These are phyloP conservation scores for Cryptosporidium baileyi DNA, from an alignment of 169 alveolate species.

Conservation along the genomic window DNA sequence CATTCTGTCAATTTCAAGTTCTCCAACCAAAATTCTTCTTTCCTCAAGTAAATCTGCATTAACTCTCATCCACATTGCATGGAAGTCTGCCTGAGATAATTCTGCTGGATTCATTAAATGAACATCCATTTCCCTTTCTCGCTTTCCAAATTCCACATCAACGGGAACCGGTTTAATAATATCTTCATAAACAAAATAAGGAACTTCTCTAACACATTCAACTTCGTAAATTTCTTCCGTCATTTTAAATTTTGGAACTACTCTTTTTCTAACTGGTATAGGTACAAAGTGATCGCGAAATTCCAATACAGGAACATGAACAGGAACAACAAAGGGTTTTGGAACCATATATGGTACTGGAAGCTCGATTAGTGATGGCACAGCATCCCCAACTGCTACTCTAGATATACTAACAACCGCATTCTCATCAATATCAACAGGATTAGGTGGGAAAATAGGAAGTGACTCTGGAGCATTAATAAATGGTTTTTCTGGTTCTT, in stretches of 20 bases:
- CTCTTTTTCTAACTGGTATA: slow-evolving; percentile 83
- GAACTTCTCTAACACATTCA: slow-evolving; percentile 84
- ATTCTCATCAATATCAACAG: slow-evolving; percentile 30
- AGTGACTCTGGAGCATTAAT: slow-evolving; percentile 67
- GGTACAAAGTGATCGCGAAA: slow-evolving; percentile 86
- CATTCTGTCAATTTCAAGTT: slow-evolving; percentile 67
- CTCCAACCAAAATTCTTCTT: slow-evolving; percentile 70
- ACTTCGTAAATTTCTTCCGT: slow-evolving; percentile 84
- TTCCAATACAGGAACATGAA: slow-evolving; percentile 85
- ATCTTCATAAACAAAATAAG: slow-evolving; percentile 82
- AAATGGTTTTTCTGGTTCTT: slow-evolving; percentile 56
- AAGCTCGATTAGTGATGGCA: slow-evolving; percentile 83
- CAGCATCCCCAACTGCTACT: slow-evolving; percentile 72
- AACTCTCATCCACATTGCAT: slow-evolving; percentile 88
- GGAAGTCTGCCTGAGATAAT: slow-evolving; percentile 85
- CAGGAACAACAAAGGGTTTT: slow-evolving; percentile 84
- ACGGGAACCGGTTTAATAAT: slow-evolving; percentile 84
- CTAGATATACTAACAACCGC: slow-evolving; percentile 56
- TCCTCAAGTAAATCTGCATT: slow-evolving; percentile 81
- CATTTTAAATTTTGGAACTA: slow-evolving; percentile 83
- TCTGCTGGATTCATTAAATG: slow-evolving; percentile 84
- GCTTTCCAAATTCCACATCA: slow-evolving; percentile 81
- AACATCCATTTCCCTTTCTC: slow-evolving; percentile 80
- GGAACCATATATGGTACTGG: slow-evolving; percentile 88
- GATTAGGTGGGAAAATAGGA: slow-evolving; percentile 62